Evolutionary conservation across 2,329 filamentous ascomycete species (phyloP).

Genomic region (Ceratocystis albifundus): DNA sequence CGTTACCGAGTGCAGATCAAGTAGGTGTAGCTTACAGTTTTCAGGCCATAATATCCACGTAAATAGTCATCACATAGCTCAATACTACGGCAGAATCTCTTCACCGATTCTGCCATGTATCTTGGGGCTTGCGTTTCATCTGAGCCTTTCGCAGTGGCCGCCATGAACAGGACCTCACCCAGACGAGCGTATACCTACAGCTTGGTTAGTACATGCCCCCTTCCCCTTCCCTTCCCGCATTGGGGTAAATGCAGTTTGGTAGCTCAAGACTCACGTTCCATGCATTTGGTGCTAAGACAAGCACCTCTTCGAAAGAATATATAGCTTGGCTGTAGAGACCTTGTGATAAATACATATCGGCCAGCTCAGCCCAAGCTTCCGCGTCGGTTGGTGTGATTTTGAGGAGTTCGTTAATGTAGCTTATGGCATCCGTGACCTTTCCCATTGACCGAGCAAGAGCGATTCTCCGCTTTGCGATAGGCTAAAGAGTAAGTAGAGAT

Average conservation of each 20-base stretch:
- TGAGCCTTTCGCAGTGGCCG: conserved; percentile 36
- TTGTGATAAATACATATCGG: conserved; percentile 72
- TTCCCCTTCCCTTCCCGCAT: neutral
- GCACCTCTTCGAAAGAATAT: conserved; percentile 79
- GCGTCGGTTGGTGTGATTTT: conserved; percentile 79
- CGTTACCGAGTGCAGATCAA: neutral
- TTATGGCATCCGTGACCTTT: conserved; percentile 58
- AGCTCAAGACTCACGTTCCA: conserved; percentile 65
- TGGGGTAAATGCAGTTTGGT: neutral
- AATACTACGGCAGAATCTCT: conserved; percentile 78
- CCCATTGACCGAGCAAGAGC: conserved; percentile 67
- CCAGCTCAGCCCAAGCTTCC: conserved; percentile 86
- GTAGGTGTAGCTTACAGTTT: conserved; percentile 45
- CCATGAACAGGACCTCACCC: conserved; percentile 72
- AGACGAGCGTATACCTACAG: conserved; percentile 72
- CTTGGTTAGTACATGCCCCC: conserved; percentile 6
- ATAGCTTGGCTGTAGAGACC: conserved; percentile 73
- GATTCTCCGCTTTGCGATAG: conserved; percentile 72
- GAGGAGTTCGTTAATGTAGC: conserved; percentile 61
- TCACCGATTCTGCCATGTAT: conserved; percentile 59
- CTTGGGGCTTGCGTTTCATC: conserved; percentile 29
- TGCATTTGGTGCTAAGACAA: conserved; percentile 76
- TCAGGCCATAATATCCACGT: conserved; percentile 84
- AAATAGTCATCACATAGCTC: conserved; percentile 91
- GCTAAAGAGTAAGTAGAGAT: conserved; percentile 37